These are phyloP conservation scores for Paecilomyces dactylethromorphus DNA, from an alignment of 2,329 filamentous ascomycete genomes.

Conservation along the genomic window DNA sequence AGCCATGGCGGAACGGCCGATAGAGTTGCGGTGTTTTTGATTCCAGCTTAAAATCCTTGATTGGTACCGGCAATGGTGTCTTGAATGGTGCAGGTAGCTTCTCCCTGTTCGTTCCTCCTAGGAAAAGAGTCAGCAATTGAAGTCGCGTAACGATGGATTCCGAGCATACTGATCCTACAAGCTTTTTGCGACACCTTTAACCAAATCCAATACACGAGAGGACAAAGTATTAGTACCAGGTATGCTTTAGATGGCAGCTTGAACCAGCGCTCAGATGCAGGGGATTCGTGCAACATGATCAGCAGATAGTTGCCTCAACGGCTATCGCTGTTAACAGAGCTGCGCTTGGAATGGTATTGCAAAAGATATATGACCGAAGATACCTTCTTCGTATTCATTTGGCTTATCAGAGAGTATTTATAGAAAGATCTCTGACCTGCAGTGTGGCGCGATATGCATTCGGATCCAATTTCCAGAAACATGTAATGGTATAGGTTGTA, in stretches of 20 bases:
- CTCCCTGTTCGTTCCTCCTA: neutral
- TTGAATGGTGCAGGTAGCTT: neutral
- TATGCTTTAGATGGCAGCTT: neutral
- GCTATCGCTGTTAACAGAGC: neutral
- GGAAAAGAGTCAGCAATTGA: neutral
- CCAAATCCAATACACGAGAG: neutral
- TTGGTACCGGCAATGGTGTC: neutral
- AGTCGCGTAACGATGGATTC: neutral
- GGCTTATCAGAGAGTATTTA: neutral
- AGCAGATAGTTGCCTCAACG: neutral
- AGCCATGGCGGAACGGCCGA: slow-evolving; percentile 9
- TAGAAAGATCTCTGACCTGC: neutral
- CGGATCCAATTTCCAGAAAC: neutral
- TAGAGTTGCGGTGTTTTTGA: slow-evolving; percentile 6
- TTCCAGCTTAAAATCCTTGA: neutral
- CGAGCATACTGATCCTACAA: neutral
- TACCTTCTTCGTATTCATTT: neutral
- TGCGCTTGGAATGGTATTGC: neutral
- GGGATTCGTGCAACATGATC: neutral
- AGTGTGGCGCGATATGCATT: neutral
- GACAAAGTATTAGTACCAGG: neutral
- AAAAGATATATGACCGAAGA: neutral
- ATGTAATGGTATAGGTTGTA: neutral
- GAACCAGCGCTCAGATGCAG: neutral
- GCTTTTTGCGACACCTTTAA: neutral